Evolutionary conservation across 163 green algal species (phyloP).

Genomic region (Coccomyxa subellipsoidea): DNA sequence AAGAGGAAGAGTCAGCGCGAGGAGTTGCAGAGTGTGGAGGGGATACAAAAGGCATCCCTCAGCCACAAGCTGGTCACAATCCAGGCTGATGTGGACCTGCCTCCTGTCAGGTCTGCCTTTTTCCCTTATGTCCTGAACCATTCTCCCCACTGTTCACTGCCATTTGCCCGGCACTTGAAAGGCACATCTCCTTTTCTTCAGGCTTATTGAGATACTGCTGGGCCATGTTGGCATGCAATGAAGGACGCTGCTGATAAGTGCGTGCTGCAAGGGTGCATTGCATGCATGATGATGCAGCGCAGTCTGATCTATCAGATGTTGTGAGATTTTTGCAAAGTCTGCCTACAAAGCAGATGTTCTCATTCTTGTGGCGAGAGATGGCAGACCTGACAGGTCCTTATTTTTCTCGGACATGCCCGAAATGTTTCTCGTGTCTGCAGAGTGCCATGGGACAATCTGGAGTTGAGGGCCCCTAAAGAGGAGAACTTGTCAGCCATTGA

Average conservation of each 20-base stretch:
- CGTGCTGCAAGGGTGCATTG: too few species aligned
- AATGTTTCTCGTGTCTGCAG: too few species aligned
- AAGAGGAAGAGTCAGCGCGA: constrained; percentile 9
- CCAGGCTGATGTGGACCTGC: constrained; percentile 7
- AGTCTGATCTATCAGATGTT: neutral
- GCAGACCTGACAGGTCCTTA: too few species aligned
- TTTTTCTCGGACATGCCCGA: too few species aligned
- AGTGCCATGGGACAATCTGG: neutral
- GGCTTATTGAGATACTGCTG: too few species aligned
- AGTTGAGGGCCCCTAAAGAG: neutral
- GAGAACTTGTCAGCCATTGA: neutral
- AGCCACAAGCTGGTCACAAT: constrained; percentile 10
- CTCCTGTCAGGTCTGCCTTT: constrained; percentile 10
- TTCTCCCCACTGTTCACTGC: neutral
- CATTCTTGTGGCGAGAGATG: too few species aligned
- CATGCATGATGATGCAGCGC: too few species aligned
- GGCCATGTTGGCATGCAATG: too few species aligned
- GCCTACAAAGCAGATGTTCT: too few species aligned
- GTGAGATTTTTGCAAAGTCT: too few species aligned
- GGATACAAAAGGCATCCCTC: neutral
- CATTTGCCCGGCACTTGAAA: neutral
- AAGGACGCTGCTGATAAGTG: too few species aligned
- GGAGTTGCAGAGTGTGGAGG: neutral
- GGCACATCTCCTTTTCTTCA: neutral
- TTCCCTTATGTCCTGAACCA: too few species aligned